Base-by-base conservation (phyloP, 2,329 filamentous ascomycete species). In the Colletotrichum sojae region DNA sequence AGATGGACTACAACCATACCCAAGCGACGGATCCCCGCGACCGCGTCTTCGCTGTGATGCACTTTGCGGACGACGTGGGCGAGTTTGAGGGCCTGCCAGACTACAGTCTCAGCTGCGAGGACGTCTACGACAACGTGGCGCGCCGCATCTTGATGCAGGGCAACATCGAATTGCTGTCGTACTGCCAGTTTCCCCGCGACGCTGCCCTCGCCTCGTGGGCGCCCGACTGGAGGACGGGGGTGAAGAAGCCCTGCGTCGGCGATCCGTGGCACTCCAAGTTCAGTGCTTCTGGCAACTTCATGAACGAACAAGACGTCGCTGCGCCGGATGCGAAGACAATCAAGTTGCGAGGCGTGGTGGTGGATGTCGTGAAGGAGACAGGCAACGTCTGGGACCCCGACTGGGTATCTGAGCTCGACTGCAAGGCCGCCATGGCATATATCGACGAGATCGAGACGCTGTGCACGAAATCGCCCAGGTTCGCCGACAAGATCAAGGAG, bases 1-100 rank as follows among this genome's bases (percentile, higher is more conserved):
- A 64, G 54, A 45, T 64, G 15, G 52, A 64, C 54, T 59, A 64
- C 20, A 64, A 64, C n/a, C 62, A 59, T 5, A 27, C 52, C 22
- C 20, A 64, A 31, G 46, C 54, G 15, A 64, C 62, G 10, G 53
- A 64, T 8, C 58, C 58, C 5, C 58, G 68, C 5, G 63, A 63
- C 22, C 68, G 68, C 6, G 27, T 70, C 53, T 67, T 67, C 25
- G 59, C 58, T 36, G 58, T 67, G 16, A 61, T 67, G 57, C 52
- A 58, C 18, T 53, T 70, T 6, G 68, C 63, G 5, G 52, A 56
- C 31, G 68, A 70, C 49, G 57, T 56, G 13, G 43, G 27, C 48
- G 53, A 63, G 9, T 56, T 60, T 5, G 51, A 63, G n/a, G 63
- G 68, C 4, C 16, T 70, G 22, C 52, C 63, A 5, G 25, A 67